phyloP scores from a whole-genome alignment of 1,284 basidiomycete species.

The Cutaneotrichosporon sp. region DNA sequence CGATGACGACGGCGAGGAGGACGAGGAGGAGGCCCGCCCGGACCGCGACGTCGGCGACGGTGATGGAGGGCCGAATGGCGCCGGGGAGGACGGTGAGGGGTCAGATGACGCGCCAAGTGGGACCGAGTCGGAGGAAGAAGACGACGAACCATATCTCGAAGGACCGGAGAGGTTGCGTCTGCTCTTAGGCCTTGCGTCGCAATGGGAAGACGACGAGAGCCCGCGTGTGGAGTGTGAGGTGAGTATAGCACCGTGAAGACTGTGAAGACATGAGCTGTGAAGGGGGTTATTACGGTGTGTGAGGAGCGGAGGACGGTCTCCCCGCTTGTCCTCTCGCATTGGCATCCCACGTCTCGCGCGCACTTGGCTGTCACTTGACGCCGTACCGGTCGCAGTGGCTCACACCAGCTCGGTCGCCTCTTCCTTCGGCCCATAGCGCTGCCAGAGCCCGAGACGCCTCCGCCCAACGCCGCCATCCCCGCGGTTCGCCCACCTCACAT shows the following conservation, averaged over 20 bases:
- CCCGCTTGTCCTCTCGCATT: no score
- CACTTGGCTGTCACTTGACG: no score
- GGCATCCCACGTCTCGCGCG: no score
- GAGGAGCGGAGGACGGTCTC: no score
- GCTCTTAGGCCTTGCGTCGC: constrained; percentile 33
- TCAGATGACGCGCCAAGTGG: constrained; percentile 12
- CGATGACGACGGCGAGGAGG: constrained; percentile 9
- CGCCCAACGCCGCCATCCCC: constrained; percentile 13
- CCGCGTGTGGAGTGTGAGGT: constrained; percentile 40
- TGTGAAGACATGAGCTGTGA: not conserved
- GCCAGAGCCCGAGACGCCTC: constrained; percentile 15
- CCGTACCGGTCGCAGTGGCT: no score
- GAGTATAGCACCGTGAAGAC: not conserved
- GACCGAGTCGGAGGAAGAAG: constrained; percentile 9
- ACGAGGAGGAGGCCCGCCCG: not conserved
- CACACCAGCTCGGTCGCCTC: constrained; percentile 25
- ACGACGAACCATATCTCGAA: constrained; percentile 33
- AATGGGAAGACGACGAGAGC: constrained; percentile 36
- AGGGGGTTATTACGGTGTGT: no score
- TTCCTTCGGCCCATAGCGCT: constrained; percentile 23
- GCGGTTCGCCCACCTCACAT: constrained; percentile 8
- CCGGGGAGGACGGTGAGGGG: constrained; percentile 1
- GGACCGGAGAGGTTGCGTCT: constrained; percentile 34
- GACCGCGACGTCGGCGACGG: constrained; percentile 13
- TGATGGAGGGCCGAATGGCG: constrained; percentile 11